phyloP scores from a whole-genome alignment of 192 early-diverging fungal species.

The Coemansia sp. region DNA sequence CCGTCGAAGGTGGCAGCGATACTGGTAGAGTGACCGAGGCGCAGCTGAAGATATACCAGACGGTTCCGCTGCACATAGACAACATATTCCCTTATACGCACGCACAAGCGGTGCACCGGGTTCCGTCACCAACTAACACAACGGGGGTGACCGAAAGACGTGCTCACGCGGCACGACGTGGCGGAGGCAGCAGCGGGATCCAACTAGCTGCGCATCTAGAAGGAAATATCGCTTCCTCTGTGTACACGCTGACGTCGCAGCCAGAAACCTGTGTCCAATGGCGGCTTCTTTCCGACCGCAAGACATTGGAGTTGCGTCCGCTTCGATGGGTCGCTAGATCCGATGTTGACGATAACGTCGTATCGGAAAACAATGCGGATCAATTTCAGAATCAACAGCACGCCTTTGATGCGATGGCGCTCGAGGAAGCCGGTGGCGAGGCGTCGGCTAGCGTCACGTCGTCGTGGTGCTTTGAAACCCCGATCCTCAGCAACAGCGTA shows the following conservation, averaged over 20 bases:
- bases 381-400: neutral
- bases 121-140: conserved; percentile 26
- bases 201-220: conserved; percentile 40
- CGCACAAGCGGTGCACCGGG: conserved; percentile 25
- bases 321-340: conserved; percentile 35
- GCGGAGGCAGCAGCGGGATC: conserved; percentile 9
- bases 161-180: too few species aligned
- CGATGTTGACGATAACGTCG: neutral
- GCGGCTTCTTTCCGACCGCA: conserved; percentile 44
- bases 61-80: conserved; percentile 42
- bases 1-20: neutral
- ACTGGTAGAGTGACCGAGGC: neutral
- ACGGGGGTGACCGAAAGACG: neutral
- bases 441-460: conserved; percentile 17
- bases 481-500: conserved; percentile 23
- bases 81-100: conserved; percentile 46
- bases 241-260: conserved; percentile 44
- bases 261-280: conserved; percentile 51
- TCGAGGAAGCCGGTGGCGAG: conserved; percentile 11
- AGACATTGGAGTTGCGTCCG: conserved; percentile 44
- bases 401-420: neutral
- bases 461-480: conserved; percentile 43
- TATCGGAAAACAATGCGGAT: neutral
- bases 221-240: conserved; percentile 16
- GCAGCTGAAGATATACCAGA: conserved; percentile 45